Evolutionary conservation across 768 basidiomycete species (phyloP), one percentile per base, ranked within the genome.

Genomic region (Ramaria rubella): DNA sequence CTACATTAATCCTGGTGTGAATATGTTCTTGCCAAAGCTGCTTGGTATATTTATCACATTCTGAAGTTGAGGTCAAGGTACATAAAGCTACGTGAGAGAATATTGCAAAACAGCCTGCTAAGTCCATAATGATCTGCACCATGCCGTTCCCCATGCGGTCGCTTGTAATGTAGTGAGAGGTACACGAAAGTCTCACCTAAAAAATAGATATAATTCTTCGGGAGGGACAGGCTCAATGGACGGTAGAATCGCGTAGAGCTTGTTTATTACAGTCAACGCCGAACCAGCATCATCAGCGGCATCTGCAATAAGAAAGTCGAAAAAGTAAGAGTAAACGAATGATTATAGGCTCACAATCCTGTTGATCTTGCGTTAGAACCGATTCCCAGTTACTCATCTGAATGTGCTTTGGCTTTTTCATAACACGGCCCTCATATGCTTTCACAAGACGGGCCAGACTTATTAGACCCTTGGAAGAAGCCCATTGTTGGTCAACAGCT

Each of bases 261-360:
- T 73, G 29, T 62, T 67, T 66, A 81, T 83, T 23, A 90, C 60
- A 1, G 69, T 60, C 60, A 80, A 80, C 12, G 81, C 85, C 3
- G 86, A 78, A 63, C 85, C 81, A 1, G 83, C 82, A 61, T 91
- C 89, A 64, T 86, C 85, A 30, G 76, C 79, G 3, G 85, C 89
- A 69, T 90, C 87, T 86, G 24, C 21, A 40, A 57, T 30, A 24
- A 12, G 53, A 54, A 31, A 23, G 44, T 31, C 15, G 15, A 49
- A 26, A 49, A 14, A 49, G 51, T n/a, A 4, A 21, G n/a, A 44
- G 57, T 38, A 23, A 48, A 24, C 44, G 34, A 44, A 53, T 40
- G 17, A 51, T 21, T 38, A 49, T 29, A 40, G 27, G 74, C 82
- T 64, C 57, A 90, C 88, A 90, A 62, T 81, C 76, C 59, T 75